Conservation (phyloP, 225 moss, liverwort and hornwort genomes). For the Straminergon stramineum region DNA sequence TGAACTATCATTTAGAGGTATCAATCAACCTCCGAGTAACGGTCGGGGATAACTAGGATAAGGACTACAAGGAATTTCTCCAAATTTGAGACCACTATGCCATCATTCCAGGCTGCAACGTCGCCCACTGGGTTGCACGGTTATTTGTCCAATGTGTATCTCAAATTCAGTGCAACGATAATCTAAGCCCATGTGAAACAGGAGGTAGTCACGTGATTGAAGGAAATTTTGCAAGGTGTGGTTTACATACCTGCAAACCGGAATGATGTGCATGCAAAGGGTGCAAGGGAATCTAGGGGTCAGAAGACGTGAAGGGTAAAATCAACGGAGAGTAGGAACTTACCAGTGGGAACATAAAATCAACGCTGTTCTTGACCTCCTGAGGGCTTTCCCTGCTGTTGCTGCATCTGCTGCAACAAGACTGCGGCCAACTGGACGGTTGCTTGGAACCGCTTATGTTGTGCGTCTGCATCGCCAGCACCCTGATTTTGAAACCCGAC, state of each 20-base stretch:
- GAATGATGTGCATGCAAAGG: not conserved
- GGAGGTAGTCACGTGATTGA: not conserved
- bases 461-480: constrained; percentile 40
- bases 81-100: not conserved
- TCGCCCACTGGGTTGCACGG: constrained; percentile 4
- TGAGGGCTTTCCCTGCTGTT: constrained; percentile 58
- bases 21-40: not conserved
- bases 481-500: constrained; percentile 33
- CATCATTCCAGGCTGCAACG: constrained; percentile 15
- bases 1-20: not conserved
- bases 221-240: not conserved
- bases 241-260: not conserved
- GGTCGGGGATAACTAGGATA: not conserved
- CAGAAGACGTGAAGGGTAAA: not conserved
- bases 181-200: constrained; percentile 7
- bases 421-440: constrained; percentile 90
- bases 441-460: constrained; percentile 82
- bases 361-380: constrained; percentile 57
- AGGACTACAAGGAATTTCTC: not conserved
- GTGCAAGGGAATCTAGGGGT: not conserved
- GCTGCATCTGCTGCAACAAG: constrained; percentile 95
- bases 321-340: not conserved
- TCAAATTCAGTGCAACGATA: not conserved
- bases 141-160: not conserved
- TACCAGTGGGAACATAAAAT: constrained; percentile 20